Evolutionary conservation across 805 yeast species (phyloP).

Genomic region (Lipomyces starkeyi): DNA sequence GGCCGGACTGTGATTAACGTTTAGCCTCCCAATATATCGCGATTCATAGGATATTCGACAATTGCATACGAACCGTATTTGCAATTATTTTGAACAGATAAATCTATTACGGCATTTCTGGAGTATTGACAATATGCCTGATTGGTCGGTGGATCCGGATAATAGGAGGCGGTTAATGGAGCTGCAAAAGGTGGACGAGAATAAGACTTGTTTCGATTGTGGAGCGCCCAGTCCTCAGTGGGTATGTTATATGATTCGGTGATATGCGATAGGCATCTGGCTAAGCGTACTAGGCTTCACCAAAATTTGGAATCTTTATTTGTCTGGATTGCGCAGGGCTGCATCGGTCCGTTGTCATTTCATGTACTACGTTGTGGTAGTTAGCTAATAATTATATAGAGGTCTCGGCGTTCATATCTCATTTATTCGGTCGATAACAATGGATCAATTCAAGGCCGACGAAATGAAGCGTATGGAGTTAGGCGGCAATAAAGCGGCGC

Average conservation of each 20-base stretch:
- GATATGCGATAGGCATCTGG: background rate
- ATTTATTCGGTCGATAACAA: conserved; percentile 93
- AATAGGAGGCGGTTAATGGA: conserved; percentile 68
- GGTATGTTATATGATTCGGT: conserved; percentile 46
- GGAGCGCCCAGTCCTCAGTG: conserved; percentile 96
- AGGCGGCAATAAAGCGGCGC: conserved; percentile 87
- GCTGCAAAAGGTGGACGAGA: conserved; percentile 79
- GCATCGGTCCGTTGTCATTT: conserved; percentile 54
- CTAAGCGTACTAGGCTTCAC: conserved; percentile 64
- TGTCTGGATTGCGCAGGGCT: conserved; percentile 98
- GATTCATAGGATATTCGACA: background rate
- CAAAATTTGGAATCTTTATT: conserved; percentile 95
- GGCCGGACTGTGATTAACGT: background rate
- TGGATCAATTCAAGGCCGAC: conserved; percentile 97
- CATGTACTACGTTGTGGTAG: background rate
- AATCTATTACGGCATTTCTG: background rate
- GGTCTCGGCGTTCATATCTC: conserved; percentile 97
- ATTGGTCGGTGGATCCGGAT: conserved; percentile 93
- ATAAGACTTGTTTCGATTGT: conserved; percentile 93
- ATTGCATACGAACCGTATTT: background rate
- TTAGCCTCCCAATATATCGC: background rate
- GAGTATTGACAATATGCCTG: conserved; percentile 44
- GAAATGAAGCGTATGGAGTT: conserved; percentile 86
- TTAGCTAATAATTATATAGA: conserved; percentile 48
- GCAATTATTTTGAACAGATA: background rate